Percentiles rank a stretch among this genome's conserved stretches.
Conservation (phyloP, 257 asterid genomes). For the Jacaranda copaia region DNA sequence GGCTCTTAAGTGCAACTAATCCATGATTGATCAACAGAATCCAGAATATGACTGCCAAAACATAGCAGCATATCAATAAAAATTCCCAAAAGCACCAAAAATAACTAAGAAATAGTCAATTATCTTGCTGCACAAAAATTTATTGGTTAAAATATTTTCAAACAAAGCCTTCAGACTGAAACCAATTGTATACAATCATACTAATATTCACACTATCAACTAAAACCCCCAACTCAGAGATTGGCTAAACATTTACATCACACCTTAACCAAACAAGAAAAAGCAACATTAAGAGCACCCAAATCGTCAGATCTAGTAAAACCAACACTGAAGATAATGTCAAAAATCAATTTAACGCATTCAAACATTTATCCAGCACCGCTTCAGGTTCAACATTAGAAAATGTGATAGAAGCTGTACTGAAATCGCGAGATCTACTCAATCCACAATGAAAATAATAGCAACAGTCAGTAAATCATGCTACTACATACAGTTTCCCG, state of each 20-base stretch:
- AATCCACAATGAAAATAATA: background rate
- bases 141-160: background rate
- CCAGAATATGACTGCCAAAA: background rate
- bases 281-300: background rate
- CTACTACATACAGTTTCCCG: background rate
- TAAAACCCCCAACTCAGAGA: background rate
- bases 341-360: background rate
- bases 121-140: too few species aligned
- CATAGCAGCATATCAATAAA: background rate
- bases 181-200: background rate
- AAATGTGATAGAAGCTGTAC: background rate
- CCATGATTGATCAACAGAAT: background rate
- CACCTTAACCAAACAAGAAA: background rate
- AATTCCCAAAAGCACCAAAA: background rate
- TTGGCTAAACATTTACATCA: background rate
- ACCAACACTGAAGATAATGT: background rate
- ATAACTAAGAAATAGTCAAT: too few species aligned
- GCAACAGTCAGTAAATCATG: too few species aligned
- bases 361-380: background rate
- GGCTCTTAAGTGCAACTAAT: background rate
- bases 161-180: background rate
- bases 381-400: background rate
- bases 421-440: constrained; percentile 25
- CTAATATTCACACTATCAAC: background rate
- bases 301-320: constrained; percentile 39